These are phyloP conservation scores for Boechera retrofracta DNA, from an alignment of 345 rosid genomes.

Conservation along the genomic window DNA sequence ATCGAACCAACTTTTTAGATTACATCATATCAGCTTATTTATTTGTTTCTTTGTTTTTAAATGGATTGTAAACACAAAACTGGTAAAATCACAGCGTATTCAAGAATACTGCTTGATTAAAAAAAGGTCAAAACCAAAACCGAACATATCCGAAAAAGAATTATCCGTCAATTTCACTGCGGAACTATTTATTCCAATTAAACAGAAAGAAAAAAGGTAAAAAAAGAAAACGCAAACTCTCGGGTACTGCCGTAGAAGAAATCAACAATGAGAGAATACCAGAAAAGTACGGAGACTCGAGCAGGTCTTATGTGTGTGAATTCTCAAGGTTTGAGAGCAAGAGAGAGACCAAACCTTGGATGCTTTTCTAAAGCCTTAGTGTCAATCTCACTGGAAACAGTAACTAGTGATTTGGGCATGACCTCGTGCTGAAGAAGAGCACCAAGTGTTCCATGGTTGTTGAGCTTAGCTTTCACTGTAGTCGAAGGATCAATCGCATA, in stretches of 20 bases:
- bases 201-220: not conserved
- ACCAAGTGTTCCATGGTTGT: constrained; percentile 80
- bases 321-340: constrained; percentile 76
- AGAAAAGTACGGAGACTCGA: constrained; percentile 25
- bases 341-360: constrained; percentile 81
- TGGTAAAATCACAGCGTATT: not conserved
- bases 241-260: constrained; percentile 44
- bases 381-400: constrained; percentile 84
- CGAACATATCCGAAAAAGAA: constrained; percentile 27
- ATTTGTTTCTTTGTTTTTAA: not conserved
- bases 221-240: constrained; percentile 3
- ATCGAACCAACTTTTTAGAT: not conserved
- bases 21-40: not conserved
- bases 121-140: constrained; percentile 5
- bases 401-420: constrained; percentile 70
- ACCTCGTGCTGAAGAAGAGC: constrained; percentile 91
- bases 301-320: not conserved
- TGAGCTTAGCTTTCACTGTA: constrained; percentile 79
- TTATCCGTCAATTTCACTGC: constrained; percentile 41
- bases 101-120: not conserved
- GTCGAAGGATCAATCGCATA: constrained; percentile 78
- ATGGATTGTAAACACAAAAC: not conserved
- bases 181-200: constrained; percentile 39
- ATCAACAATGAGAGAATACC: constrained; percentile 51
- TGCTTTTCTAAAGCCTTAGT: constrained; percentile 79